These are phyloP conservation scores for Ophiostoma perfectum DNA, from an alignment of 2,329 filamentous ascomycete genomes.

Conservation along the genomic window DNA sequence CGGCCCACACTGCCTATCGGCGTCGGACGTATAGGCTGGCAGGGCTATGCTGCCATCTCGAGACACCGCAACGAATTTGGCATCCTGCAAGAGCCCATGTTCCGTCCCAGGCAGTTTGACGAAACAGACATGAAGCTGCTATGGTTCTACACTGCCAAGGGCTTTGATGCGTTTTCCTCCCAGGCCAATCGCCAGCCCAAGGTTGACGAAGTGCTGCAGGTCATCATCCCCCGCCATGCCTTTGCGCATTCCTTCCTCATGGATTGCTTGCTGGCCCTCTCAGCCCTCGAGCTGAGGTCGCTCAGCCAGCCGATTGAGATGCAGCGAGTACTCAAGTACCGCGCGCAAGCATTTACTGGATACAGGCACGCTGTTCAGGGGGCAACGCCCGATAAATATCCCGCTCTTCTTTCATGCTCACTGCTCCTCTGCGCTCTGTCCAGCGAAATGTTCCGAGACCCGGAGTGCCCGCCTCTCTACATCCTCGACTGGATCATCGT, in stretches of 20 bases:
- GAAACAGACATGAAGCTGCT: conserved; percentile 48
- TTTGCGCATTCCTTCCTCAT: background rate
- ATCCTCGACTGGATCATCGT: background rate
- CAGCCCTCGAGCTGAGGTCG: background rate
- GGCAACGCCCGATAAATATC: background rate
- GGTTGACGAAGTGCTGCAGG: background rate
- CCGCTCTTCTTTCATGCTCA: too few species aligned
- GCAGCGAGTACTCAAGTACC: background rate
- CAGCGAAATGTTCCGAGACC: too few species aligned
- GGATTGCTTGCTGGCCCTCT: background rate
- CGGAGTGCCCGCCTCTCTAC: too few species aligned
- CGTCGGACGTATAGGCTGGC: background rate
- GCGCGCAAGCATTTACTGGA: background rate
- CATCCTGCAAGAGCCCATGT: conserved; percentile 33
- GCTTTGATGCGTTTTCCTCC: conserved; percentile 44
- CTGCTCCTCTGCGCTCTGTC: too few species aligned
- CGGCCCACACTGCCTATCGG: background rate
- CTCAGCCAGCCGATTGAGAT: background rate
- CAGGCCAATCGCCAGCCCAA: conserved; percentile 30
- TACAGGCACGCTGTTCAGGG: background rate
- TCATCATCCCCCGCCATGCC: background rate
- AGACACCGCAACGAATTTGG: conserved; percentile 25
- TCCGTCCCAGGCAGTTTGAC: conserved; percentile 34
- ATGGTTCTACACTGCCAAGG: conserved; percentile 50
- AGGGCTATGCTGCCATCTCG: background rate